Base-by-base conservation (phyloP, 176 grass and related monocot species). In the Secale cereale region DNA sequence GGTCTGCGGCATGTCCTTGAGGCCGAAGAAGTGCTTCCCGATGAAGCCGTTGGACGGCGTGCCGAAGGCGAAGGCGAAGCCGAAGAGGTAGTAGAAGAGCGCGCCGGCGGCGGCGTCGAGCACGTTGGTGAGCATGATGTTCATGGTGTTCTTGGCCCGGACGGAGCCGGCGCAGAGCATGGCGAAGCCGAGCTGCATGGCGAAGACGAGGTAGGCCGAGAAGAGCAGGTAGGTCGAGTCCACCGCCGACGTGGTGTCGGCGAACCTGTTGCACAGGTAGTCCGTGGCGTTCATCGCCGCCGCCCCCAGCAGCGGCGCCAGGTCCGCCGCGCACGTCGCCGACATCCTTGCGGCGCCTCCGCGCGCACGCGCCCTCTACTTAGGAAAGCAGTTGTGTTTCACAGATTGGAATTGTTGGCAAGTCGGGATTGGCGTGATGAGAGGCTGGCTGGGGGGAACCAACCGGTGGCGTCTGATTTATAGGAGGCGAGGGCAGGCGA, bases 91-190 rank as follows among this genome's bases (percentile, higher is more conserved):
- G 76, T 98, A 98, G 87, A 98, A 98, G 62, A 95, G 79, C 61
- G 92, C 95, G 0, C 95, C 95, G 0, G 95, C 87, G 4, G 92
- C 93, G 30, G 95, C 93, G 78, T 98, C 95, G 1, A 98, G 91
- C 37, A 98, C 95, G 91, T 98, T 98, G 41, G 95, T 98, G 59
- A 98, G 95, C 95, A 98, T 98, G 76, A 98, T 98, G 91, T 98
- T 98, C 95, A 98, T 98, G 33, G 95, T 98, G 87, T 98, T 98
- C 85, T 98, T 98, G 87, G 91, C 93, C 30, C 95, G 85, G 12
- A 98, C 95, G 5, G 95, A 98, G 3, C 95, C 95, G 0, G 95
- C 92, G 66, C 95, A 98, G 20, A 98, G 92, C 95, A 98, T 98
- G 60, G 95, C 95, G 65, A 98, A 98, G 17, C 95, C 95, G 19